A percentile compares a stretch with the other conserved stretches of the same genome.
Evolutionary conservation across 306 rosid species (phyloP).

Genomic region (Argentina anserina): DNA sequence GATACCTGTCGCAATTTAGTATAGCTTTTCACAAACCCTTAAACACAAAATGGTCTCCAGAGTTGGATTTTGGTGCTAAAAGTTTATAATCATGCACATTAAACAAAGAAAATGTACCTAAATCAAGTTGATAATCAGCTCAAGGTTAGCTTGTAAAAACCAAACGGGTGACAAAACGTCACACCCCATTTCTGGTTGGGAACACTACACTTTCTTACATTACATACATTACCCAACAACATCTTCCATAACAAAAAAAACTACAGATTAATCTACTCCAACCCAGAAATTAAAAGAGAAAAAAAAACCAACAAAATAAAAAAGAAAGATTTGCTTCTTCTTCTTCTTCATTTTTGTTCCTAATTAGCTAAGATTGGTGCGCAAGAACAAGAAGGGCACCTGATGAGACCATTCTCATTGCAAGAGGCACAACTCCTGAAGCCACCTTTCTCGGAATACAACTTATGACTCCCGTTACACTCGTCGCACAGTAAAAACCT

Average conservation of each 20-base stretch:
- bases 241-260: background rate
- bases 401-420: conserved; percentile 82
- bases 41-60: background rate
- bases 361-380: conserved; percentile 35
- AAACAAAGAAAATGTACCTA: background rate
- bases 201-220: background rate
- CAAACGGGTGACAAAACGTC: background rate
- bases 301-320: background rate
- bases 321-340: background rate
- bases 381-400: conserved; percentile 78
- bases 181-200: background rate
- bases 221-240: conserved; percentile 8
- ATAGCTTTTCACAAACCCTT: too few species aligned
- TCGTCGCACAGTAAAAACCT: conserved; percentile 70
- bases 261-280: background rate
- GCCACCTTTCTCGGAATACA: conserved; percentile 62
- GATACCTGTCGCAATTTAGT: too few species aligned
- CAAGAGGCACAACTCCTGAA: conserved; percentile 63
- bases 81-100: background rate
- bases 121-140: background rate
- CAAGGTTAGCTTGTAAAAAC: background rate
- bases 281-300: background rate
- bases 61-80: background rate
- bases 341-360: background rate
- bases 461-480: conserved; percentile 75